Base-by-base conservation (phyloP, 78 protist genomes). In the Corallochytrium limacisporum region DNA sequence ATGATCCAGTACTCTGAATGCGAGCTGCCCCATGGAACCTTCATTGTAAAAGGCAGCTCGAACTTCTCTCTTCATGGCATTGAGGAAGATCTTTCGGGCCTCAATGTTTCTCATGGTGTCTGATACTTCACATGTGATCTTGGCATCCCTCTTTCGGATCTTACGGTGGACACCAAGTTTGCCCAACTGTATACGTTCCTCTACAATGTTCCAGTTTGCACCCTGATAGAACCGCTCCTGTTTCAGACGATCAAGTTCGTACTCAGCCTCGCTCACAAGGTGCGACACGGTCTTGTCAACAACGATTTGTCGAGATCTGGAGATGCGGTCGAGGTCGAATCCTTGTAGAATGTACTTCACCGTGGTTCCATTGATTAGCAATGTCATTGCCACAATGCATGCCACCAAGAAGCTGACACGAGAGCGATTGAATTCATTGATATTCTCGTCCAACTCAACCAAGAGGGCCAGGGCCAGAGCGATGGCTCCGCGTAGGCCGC, bases 401-500 rank as follows among this genome's bases (percentile, higher is more conserved):
- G 37, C 59, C 20, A 53, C 59, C 39, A 53, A 26, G 28, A 53
- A 53, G 37, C 18, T 53, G 15, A 53, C 26, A 28, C 59, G 22
- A 12, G 59, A 24, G 18, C 59, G 59, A 53, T 26, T 16, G 26
- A 16, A 15, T 43, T 43, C 48, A 16, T 43, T 43, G 26, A 43
- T 16, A 20, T 61, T 18, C 31, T 20, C 40, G 10, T 38, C 62
- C 40, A 32, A 35, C 57, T 24, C 63, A 22, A 70, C 49, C 39
- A 65, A 3, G 7, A 82, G 69, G 26, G 72, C 82, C n/a, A 82
- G 66, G 18, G 82, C 75, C 24, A 75, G 69, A 10, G 62, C 65
- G 36, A 82, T 71, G 22, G 78, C 87, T 29, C 87, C 87, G 24
- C 87, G 62, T 24, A 82, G 72, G 16, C 82, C 87, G 24, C 82